These are phyloP conservation scores for Vitis rotundifolia DNA, from an alignment of 164 flowering plant species.

Conservation along the genomic window DNA sequence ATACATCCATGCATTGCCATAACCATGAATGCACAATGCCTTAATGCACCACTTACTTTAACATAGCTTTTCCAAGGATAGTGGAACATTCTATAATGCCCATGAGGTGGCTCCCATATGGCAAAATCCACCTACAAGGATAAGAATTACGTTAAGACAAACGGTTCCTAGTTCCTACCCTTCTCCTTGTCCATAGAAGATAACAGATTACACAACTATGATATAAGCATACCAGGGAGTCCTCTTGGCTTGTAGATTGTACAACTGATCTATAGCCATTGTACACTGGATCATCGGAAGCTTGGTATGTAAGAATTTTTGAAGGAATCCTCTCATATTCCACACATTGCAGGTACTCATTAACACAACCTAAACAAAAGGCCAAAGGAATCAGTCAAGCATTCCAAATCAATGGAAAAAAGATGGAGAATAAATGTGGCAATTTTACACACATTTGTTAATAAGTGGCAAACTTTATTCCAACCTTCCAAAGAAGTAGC, in stretches of 20 bases:
- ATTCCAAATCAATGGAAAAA: background rate
- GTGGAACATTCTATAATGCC: constrained; percentile 57
- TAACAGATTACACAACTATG: background rate
- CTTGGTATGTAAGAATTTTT: constrained; percentile 74
- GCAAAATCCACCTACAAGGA: constrained; percentile 71
- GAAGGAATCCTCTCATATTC: constrained; percentile 84
- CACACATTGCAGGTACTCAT: constrained; percentile 64
- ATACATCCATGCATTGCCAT: constrained; percentile 96
- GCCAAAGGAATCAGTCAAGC: background rate
- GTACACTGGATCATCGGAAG: constrained; percentile 75
- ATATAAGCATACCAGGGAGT: constrained; percentile 44
- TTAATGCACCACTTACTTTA: constrained; percentile 74
- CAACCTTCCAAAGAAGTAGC: constrained; percentile 72
- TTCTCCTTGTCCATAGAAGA: background rate
- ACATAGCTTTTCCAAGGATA: constrained; percentile 88
- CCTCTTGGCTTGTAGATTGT: constrained; percentile 76
- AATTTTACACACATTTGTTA: background rate
- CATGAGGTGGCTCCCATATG: constrained; percentile 94
- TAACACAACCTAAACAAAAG: constrained; percentile 63
- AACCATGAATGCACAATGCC: constrained; percentile 92
- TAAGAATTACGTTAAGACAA: background rate
- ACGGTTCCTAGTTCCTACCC: background rate
- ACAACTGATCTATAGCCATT: constrained; percentile 82
- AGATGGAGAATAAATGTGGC: background rate
- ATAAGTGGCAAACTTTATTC: constrained; percentile 4